These are phyloP conservation scores for Pichia sp. DNA, from an alignment of 1,139 yeast genomes.

Conservation along the genomic window DNA sequence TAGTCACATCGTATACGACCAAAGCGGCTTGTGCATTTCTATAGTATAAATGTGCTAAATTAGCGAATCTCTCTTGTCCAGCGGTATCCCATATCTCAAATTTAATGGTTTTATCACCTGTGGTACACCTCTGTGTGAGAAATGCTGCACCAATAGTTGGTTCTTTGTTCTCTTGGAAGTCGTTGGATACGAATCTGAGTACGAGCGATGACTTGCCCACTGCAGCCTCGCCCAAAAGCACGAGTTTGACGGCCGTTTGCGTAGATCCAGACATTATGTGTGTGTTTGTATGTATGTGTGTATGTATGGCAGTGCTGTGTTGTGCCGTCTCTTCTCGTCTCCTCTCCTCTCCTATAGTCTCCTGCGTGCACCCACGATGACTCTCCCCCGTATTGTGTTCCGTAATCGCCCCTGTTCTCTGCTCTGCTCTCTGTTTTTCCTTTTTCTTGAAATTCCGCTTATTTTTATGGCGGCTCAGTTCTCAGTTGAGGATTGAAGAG, in stretches of 20 bases:
- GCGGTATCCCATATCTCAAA: conserved; percentile 99
- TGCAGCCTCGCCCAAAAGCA: conserved; percentile 93
- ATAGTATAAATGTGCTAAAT: conserved; percentile 96
- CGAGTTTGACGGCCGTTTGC: conserved; percentile 74
- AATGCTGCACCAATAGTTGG: conserved; percentile 99
- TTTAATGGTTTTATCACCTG: conserved; percentile 84
- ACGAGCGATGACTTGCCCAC: conserved; percentile 95
- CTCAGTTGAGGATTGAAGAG: no score
- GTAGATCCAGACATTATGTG: conserved; percentile 14
- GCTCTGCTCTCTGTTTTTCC: no score
- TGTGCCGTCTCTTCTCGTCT: no score
- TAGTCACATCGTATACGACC: conserved; percentile 92
- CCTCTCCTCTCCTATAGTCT: no score
- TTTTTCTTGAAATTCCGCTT: no score
- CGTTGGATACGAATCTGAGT: conserved; percentile 87
- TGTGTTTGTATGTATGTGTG: no score
- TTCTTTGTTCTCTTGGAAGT: conserved; percentile 93
- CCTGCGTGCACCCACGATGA: no score
- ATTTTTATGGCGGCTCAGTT: no score
- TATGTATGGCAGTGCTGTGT: no score
- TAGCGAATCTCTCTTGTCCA: conserved; percentile 96
- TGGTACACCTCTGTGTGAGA: conserved; percentile 87
- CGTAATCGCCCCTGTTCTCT: no score
- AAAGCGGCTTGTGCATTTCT: conserved; percentile 98
- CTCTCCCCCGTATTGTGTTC: no score